Base-by-base conservation (phyloP, 768 basidiomycete species). In the Lactarius tabidus region DNA sequence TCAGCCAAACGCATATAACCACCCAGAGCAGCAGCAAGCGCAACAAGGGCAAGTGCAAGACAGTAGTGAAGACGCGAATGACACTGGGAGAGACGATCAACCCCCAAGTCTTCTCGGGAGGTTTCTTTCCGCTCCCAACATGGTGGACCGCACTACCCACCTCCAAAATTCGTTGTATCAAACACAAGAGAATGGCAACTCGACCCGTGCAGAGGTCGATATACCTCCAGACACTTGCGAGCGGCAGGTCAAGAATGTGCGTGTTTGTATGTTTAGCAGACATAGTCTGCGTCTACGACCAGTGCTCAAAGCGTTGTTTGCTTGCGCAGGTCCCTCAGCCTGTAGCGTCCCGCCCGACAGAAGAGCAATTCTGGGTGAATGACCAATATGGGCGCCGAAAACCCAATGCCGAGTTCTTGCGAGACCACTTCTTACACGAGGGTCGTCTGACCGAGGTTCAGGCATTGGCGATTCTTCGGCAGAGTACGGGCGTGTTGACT, bases 381-480 rank as follows among this genome's bases (percentile, higher is more conserved):
- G 81, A 84, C 67, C 81, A 81, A 9, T 75, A 78, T 55, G 88
- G 87, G 52, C 79, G 82, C 39, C 76, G 77, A 59, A 84, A 84
- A 68, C 88, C 91, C 31, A 90, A 93, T 72, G 81, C 86, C 57
- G 81, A 82, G 1, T 93, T 89, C 75, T 78, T 97, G 67, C 92
- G 91, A 75, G 83, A 89, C 54, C 94, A 96, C 75, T 95, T 97
- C 77, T 85, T 91, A 74, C 80, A 81, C 15, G 94, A 95, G 72
- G 93, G 93, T 1, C 77, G 89, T 23, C 71, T 96, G 72, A 88
- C 86, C 0, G 93, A 95, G 72, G 80, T 82, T 10, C 91, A 95
- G 75, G 94, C 94, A 0, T 73, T 95, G 60, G 86, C 84, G 71
- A 93, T 97, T 67, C 75, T 97, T 28, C 78, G 85, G 48, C 80